Evolutionary conservation across 139 green algal genomes (phyloP).

Genomic region (Tetradesmus obliquus): DNA sequence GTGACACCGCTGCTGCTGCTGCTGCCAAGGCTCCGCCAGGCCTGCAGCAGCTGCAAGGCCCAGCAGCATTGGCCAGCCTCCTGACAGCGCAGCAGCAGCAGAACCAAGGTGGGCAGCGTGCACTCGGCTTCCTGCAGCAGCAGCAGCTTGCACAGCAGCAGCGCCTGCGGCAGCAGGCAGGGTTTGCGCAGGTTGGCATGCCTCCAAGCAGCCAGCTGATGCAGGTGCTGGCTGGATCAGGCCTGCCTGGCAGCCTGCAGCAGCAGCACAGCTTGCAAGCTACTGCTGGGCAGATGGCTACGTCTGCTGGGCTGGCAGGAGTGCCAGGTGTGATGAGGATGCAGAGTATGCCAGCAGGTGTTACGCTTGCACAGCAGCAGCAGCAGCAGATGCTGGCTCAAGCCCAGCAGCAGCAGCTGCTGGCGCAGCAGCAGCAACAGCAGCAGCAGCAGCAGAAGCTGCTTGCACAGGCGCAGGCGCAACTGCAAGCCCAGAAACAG

Average conservation of each 20-base stretch:
- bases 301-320: not conserved
- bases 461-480: not conserved
- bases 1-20: not conserved
- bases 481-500: not conserved
- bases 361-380: not conserved
- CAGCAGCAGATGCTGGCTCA: not conserved
- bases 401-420: not conserved
- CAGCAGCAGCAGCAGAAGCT: not conserved
- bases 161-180: not conserved
- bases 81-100: not conserved
- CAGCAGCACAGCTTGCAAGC: slow-evolving; percentile 13
- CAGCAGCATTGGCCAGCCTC: not conserved
- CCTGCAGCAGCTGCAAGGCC: not conserved
- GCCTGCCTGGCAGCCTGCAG: not conserved
- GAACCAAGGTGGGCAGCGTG: not conserved
- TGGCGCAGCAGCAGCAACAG: not conserved
- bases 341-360: not conserved
- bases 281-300: not conserved
- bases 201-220: not conserved
- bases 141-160: slow-evolving; percentile 20
- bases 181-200: not conserved
- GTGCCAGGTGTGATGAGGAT: slow-evolving; percentile 6
- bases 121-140: slow-evolving; percentile 15
- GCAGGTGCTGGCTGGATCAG: not conserved
- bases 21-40: not conserved